phyloP scores from a whole-genome alignment of 1,284 basidiomycete species.

The Puccinia novopanici region DNA sequence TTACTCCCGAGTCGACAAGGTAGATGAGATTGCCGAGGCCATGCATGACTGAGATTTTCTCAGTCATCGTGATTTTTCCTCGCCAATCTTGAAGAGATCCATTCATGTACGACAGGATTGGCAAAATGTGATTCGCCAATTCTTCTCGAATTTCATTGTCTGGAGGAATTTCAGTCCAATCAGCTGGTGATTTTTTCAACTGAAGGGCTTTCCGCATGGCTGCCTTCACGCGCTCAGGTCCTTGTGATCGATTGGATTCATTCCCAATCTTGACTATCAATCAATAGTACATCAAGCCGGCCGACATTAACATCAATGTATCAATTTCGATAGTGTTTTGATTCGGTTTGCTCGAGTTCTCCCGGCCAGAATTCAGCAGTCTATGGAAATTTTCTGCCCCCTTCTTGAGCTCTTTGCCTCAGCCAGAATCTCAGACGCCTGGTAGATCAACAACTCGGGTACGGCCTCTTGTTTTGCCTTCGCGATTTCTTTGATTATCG shows the following conservation, averaged over 20 bases:
- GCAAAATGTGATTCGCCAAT: constrained; percentile 24
- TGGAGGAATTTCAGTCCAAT: constrained; percentile 9
- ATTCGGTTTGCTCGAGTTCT: constrained; percentile 9
- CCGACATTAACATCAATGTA: constrained; percentile 16
- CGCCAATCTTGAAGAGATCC: constrained; percentile 45
- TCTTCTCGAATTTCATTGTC: constrained; percentile 43
- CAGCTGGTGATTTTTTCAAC: constrained; percentile 19
- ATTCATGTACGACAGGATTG: constrained; percentile 46
- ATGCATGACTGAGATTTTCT: constrained; percentile 43
- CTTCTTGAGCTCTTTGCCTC: constrained; percentile 24
- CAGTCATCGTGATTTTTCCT: constrained; percentile 39
- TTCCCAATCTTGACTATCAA: constrained; percentile 39
- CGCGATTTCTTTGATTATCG: constrained; percentile 29
- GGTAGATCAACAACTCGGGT: constrained; percentile 19
- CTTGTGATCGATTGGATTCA: constrained; percentile 7
- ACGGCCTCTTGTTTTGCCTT: constrained; percentile 31
- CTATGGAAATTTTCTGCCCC: constrained; percentile 25
- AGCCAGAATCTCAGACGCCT: constrained; percentile 31
- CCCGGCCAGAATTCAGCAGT: constrained; percentile 37
- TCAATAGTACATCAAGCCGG: constrained; percentile 36
- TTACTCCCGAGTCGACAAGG: constrained; percentile 41
- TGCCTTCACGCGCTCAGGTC: constrained; percentile 10
- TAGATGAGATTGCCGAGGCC: constrained; percentile 44
- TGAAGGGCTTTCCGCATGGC: constrained; percentile 28
- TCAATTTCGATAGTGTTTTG: neutral